Percentiles rank a stretch among this genome's conserved stretches.
Evolutionary conservation across 1,139 yeast genomes (phyloP).

Genomic region (Kodamaea arcana): DNA sequence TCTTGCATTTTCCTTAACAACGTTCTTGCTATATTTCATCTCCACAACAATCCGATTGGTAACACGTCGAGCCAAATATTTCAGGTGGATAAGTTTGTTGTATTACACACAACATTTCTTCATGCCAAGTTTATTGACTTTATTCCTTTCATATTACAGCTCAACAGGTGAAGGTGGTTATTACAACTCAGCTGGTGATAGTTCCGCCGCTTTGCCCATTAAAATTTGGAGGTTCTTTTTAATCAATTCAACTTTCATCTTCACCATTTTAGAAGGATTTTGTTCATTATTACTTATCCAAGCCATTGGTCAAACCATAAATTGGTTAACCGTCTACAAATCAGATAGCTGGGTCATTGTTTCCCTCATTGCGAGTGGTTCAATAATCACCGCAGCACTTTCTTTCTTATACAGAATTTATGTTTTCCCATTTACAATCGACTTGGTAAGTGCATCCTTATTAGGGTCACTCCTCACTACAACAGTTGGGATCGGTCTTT

Average conservation of each 20-base stretch:
- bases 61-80: conserved; percentile 44
- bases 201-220: conserved; percentile 14
- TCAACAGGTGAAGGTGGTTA: conserved; percentile 9
- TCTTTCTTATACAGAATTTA: conserved; percentile 82
- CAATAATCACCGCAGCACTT: conserved; percentile 68
- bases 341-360: conserved; percentile 81
- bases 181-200: conserved; percentile 11
- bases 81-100: conserved; percentile 53
- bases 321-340: conserved; percentile 62
- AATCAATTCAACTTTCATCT: conserved; percentile 79
- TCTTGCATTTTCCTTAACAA: conserved; percentile 74
- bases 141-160: conserved; percentile 55
- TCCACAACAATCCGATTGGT: conserved; percentile 69
- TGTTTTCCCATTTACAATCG: conserved; percentile 67
- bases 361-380: conserved; percentile 69
- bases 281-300: conserved; percentile 87
- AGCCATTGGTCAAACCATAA: conserved; percentile 79
- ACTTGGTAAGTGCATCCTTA: conserved; percentile 71
- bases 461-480: conserved; percentile 81
- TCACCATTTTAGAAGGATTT: conserved; percentile 87
- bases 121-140: conserved; percentile 74
- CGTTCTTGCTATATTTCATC: conserved; percentile 62
- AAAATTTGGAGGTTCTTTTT: conserved; percentile 63
- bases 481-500: conserved; percentile 70
- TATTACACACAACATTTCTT: conserved; percentile 80